A percentile compares a stretch with the other conserved stretches of the same genome.
Evolutionary conservation across 1,284 basidiomycete genomes (phyloP).

Genomic region (Termitomyces sp.): DNA sequence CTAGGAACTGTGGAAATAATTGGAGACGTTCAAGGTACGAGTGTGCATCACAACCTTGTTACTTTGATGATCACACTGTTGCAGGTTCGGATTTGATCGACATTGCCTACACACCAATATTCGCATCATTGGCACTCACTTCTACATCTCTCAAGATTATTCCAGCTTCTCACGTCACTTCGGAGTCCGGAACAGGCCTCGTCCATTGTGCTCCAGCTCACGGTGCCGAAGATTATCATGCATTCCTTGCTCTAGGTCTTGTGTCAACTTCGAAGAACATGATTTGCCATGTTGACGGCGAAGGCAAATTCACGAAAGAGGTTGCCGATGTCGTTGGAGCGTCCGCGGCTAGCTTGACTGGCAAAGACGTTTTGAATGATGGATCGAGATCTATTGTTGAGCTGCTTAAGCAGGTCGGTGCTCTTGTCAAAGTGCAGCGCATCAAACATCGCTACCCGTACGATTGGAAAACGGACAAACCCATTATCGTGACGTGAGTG

Average conservation of each 20-base stretch:
- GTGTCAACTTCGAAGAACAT: slow-evolving; percentile 37
- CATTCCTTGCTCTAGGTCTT: slow-evolving; percentile 53
- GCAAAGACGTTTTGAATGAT: slow-evolving; percentile 67
- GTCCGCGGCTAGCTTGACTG: slow-evolving; percentile 48
- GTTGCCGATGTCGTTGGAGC: slow-evolving; percentile 52
- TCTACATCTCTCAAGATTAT: slow-evolving; percentile 38
- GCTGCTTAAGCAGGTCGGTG: slow-evolving; percentile 55
- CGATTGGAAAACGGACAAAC: slow-evolving; percentile 95
- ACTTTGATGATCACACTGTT: not conserved
- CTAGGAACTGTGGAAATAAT: slow-evolving; percentile 50
- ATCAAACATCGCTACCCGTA: slow-evolving; percentile 92
- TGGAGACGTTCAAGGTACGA: slow-evolving; percentile 45
- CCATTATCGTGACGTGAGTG: slow-evolving; percentile 82
- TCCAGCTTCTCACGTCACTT: slow-evolving; percentile 71
- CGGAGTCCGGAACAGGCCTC: slow-evolving; percentile 89
- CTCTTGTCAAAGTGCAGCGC: slow-evolving; percentile 63
- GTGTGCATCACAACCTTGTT: not conserved
- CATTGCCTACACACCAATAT: slow-evolving; percentile 66
- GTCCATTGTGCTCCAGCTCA: slow-evolving; percentile 97
- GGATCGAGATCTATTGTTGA: slow-evolving; percentile 68
- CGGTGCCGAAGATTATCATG: slow-evolving; percentile 87
- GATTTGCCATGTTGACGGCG: slow-evolving; percentile 77
- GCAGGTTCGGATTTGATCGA: slow-evolving; percentile 66
- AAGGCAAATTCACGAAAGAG: slow-evolving; percentile 68
- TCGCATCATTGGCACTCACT: slow-evolving; percentile 32